Conservation (phyloP, 768 basidiomycete species). For the Gymnopilus junonius region DNA sequence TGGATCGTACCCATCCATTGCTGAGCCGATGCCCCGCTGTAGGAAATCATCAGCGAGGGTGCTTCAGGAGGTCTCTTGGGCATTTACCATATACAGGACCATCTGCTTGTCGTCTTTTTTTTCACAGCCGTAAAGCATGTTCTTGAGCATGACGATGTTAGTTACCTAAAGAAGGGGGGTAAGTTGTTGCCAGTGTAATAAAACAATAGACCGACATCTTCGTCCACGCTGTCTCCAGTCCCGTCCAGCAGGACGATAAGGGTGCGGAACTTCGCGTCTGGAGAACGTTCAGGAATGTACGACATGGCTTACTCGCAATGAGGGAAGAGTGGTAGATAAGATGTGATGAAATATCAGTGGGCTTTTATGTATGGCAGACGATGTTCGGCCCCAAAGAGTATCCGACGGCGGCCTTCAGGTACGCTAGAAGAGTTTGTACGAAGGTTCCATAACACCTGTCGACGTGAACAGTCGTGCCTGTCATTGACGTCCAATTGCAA, state of each 20-base stretch:
- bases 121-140: neutral
- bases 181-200: neutral
- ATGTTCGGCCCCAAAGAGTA: neutral
- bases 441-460: neutral
- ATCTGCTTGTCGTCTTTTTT: neutral
- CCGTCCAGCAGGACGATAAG: neutral
- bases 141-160: slow-evolving; percentile 3
- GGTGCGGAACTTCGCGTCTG: neutral
- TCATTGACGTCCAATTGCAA: neutral
- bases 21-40: neutral
- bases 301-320: neutral
- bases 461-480: neutral
- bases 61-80: neutral
- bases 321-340: neutral
- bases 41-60: neutral
- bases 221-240: slow-evolving; percentile 4
- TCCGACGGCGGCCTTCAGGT: neutral
- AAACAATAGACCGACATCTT: neutral
- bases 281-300: neutral
- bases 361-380: neutral
- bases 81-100: neutral
- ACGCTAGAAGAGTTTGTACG: neutral
- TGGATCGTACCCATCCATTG: neutral
- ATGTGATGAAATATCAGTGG: neutral
- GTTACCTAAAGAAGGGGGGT: neutral